A percentile compares a stretch with the other conserved stretches of the same genome.
phyloP scores from a whole-genome alignment of 768 basidiomycete genomes.

The Hirschioporus abietinus region DNA sequence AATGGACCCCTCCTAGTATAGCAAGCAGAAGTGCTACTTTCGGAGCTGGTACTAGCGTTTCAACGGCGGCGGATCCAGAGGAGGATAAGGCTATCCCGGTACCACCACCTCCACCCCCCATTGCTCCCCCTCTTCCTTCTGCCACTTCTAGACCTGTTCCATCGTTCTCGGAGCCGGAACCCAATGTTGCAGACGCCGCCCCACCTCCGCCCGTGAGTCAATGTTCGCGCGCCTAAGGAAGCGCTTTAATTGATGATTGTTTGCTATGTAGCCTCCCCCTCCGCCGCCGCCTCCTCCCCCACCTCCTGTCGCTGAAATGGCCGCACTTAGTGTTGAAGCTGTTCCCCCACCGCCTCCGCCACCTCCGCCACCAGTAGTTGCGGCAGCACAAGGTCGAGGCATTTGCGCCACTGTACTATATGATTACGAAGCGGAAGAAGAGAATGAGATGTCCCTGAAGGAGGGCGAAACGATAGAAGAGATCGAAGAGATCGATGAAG shows the following conservation, averaged over 20 bases:
- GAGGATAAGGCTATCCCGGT: constrained; percentile 28
- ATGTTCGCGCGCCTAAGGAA: not conserved
- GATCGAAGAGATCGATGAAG: constrained; percentile 80
- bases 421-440: constrained; percentile 81
- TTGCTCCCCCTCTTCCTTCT: constrained; percentile 14
- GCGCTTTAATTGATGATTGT: not conserved
- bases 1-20: constrained; percentile 21
- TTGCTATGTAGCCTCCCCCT: constrained; percentile 14
- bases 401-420: constrained; percentile 72
- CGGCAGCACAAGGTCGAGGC: constrained; percentile 34
- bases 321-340: constrained; percentile 19
- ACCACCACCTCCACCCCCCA: constrained; percentile 25
- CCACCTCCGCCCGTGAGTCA: constrained; percentile 29
- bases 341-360: constrained; percentile 21
- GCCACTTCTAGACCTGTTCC: constrained; percentile 26
- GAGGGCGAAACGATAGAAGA: constrained; percentile 82
- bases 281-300: constrained; percentile 33
- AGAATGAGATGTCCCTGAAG: constrained; percentile 75
- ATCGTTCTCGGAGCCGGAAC: constrained; percentile 29
- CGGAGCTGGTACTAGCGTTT: constrained; percentile 30
- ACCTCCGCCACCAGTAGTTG: constrained; percentile 24
- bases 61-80: constrained; percentile 20
- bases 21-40: constrained; percentile 29
- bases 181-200: constrained; percentile 25
- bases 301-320: constrained; percentile 14